A percentile compares a stretch with the other conserved stretches of the same genome.
phyloP scores from a whole-genome alignment of 148 eudicot genomes.

The Fallopia convolvulus region DNA sequence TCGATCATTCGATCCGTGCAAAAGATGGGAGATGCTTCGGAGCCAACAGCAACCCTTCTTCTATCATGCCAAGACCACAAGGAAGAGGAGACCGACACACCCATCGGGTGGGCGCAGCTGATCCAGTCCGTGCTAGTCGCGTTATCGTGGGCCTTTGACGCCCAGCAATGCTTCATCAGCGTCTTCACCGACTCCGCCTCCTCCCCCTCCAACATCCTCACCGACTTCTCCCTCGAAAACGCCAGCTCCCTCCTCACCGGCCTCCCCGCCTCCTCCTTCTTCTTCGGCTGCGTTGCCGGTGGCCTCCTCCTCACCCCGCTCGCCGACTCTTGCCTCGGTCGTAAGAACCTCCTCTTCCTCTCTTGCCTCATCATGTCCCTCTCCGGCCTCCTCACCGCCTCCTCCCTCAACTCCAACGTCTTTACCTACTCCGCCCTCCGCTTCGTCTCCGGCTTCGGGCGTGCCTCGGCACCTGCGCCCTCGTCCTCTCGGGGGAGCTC shows the following conservation, averaged over 20 bases:
- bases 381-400: conserved; percentile 31
- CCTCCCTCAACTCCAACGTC: conserved; percentile 29
- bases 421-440: conserved; percentile 41
- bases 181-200: conserved; percentile 47
- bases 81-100: too few species aligned
- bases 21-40: too few species aligned
- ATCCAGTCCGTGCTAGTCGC: conserved; percentile 43
- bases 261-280: conserved; percentile 64
- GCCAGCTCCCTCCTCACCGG: conserved; percentile 38
- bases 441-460: conserved; percentile 45
- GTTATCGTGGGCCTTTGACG: conserved; percentile 56
- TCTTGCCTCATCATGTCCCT: conserved; percentile 49
- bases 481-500: conserved; percentile 57
- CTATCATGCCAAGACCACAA: too few species aligned
- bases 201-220: conserved; percentile 22
- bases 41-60: too few species aligned
- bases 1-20: too few species aligned
- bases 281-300: conserved; percentile 48
- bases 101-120: conserved; percentile 41
- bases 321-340: conserved; percentile 56
- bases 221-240: conserved; percentile 57
- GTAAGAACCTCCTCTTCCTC: conserved; percentile 42
- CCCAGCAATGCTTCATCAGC: conserved; percentile 65
- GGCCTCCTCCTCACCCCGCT: conserved; percentile 43
- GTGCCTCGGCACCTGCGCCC: conserved; percentile 55